A percentile compares a stretch with the other conserved stretches of the same genome.
phyloP scores from a whole-genome alignment of 2,329 filamentous ascomycete species.

The Neofusicoccum laricinum region DNA sequence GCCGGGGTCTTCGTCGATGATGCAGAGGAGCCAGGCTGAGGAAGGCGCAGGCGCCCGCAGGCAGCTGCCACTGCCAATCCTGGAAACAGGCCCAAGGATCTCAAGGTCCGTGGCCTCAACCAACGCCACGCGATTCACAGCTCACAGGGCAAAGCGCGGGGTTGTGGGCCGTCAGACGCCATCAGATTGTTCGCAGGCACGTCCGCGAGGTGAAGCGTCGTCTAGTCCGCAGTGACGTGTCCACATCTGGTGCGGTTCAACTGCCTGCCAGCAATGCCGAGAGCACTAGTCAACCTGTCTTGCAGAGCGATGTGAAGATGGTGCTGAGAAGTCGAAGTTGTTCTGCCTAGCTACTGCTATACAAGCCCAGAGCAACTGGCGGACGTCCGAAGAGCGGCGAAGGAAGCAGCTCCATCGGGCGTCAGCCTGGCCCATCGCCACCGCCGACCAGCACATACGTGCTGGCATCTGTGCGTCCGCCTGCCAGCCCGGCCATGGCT shows the following conservation, averaged over 20 bases:
- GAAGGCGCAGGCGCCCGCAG: not conserved
- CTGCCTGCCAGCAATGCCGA: not conserved
- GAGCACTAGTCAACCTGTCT: not conserved
- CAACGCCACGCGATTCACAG: not conserved
- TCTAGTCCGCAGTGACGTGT: not conserved
- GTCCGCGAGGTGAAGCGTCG: too few relatives aligned
- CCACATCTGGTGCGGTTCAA: not conserved
- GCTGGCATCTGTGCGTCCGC: not conserved
- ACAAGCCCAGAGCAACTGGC: not conserved
- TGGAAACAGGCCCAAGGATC: not conserved
- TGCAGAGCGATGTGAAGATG: not conserved
- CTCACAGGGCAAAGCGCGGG: not conserved
- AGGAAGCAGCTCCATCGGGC: not conserved
- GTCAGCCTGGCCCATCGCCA: not conserved
- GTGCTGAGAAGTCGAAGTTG: not conserved
- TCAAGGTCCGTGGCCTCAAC: not conserved
- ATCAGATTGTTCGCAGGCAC: not conserved
- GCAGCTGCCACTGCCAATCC: not conserved
- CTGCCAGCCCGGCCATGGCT: not conserved
- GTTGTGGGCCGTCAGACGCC: too few relatives aligned
- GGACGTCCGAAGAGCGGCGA: not conserved
- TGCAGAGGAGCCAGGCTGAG: not conserved
- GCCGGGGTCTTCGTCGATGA: not conserved
- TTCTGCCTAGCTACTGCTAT: not conserved
- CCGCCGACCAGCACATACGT: too few relatives aligned